These are phyloP conservation scores for Achlya hypogyna DNA, from an alignment of 352 stramenopile genomes.

Conservation along the genomic window DNA sequence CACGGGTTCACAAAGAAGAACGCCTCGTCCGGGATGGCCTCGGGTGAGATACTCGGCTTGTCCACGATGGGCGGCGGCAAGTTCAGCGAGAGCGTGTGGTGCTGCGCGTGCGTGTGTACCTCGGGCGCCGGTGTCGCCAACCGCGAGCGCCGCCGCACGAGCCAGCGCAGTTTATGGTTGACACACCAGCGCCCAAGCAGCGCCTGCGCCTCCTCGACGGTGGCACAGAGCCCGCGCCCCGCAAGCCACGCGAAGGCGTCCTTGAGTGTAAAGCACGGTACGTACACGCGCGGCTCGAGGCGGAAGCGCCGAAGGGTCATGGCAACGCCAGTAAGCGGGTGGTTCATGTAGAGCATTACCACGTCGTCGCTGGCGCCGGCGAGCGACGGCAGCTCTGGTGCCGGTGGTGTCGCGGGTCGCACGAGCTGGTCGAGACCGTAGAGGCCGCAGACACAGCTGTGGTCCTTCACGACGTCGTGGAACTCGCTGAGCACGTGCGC, in stretches of 20 bases:
- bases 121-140: constrained; percentile 4
- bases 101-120: background rate
- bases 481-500: constrained; percentile 72
- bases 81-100: background rate
- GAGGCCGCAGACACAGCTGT: constrained; percentile 56
- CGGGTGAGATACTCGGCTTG: background rate
- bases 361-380: constrained; percentile 49
- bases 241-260: constrained; percentile 63
- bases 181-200: constrained; percentile 73
- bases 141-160: constrained; percentile 48
- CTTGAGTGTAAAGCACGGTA: constrained; percentile 62
- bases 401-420: background rate
- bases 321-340: constrained; percentile 35
- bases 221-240: constrained; percentile 36
- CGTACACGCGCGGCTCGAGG: constrained; percentile 56
- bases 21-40: constrained; percentile 29
- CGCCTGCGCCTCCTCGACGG: constrained; percentile 28
- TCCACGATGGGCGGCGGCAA: background rate
- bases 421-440: constrained; percentile 47
- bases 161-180: constrained; percentile 49
- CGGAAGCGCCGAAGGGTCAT: constrained; percentile 51
- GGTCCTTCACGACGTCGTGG: constrained; percentile 66
- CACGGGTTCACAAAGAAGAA: constrained; percentile 81
- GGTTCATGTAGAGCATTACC: constrained; percentile 58
- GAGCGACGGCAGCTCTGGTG: background rate